A percentile compares a stretch with the other conserved stretches of the same genome.
phyloP scores from a whole-genome alignment of 2,329 filamentous ascomycete species.

The Penicillium sp. region DNA sequence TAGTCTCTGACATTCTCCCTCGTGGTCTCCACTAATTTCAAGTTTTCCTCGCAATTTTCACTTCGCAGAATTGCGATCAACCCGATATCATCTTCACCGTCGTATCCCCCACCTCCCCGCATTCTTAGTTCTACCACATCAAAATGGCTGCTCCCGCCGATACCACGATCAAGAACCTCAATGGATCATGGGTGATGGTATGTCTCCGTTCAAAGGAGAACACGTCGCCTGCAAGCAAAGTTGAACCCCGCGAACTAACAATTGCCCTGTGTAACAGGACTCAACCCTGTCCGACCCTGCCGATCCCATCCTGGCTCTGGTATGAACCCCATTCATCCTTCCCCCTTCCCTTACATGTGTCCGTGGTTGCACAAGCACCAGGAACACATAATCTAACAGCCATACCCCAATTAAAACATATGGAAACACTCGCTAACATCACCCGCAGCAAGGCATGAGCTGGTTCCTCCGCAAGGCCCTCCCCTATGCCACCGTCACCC shows the following conservation, averaged over 20 bases:
- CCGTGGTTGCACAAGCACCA: not conserved
- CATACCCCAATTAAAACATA: no score
- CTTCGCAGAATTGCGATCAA: conserved; percentile 5
- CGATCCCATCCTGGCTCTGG: conserved; percentile 71
- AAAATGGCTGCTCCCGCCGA: conserved; percentile 74
- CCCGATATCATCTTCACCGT: conserved; percentile 5
- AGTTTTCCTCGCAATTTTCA: not conserved
- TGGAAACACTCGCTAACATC: conserved; percentile 18
- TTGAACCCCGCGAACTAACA: not conserved
- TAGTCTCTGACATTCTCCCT: conserved; percentile 3
- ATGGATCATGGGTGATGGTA: conserved; percentile 74
- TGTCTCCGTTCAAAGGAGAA: conserved; percentile 31
- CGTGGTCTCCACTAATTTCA: not conserved
- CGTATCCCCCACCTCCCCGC: conserved; percentile 30
- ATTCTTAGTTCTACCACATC: conserved; percentile 28
- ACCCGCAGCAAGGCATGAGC: conserved; percentile 66
- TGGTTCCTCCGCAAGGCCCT: conserved; percentile 77
- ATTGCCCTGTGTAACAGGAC: conserved; percentile 62
- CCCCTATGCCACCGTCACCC: conserved; percentile 69
- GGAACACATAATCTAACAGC: no score
- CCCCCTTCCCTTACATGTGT: not conserved
- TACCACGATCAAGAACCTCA: conserved; percentile 71
- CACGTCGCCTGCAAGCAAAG: not conserved
- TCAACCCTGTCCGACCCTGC: conserved; percentile 72
- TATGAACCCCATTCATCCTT: conserved; percentile 32